Percentiles rank a stretch among this genome's conserved stretches.
These are phyloP conservation scores for Fusarium poae DNA, from an alignment of 2,329 filamentous ascomycete genomes.

Conservation along the genomic window DNA sequence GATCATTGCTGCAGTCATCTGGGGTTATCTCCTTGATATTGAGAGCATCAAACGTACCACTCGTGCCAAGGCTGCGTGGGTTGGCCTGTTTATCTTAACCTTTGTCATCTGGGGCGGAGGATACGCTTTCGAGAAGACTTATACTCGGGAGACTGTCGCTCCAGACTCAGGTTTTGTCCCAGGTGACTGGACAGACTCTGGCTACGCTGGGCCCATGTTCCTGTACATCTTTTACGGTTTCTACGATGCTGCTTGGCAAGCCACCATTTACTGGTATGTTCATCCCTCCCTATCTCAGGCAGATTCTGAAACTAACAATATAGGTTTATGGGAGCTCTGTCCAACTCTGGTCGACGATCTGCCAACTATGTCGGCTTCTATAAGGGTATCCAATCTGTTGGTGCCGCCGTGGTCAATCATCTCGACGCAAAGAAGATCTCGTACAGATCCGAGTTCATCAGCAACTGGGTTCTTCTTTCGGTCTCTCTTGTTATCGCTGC, in stretches of 20 bases:
- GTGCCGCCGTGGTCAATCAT: constrained; percentile 67
- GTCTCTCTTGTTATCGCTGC: constrained; percentile 81
- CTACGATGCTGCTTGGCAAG: constrained; percentile 92
- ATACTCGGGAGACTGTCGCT: constrained; percentile 40
- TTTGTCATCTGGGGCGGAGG: constrained; percentile 87
- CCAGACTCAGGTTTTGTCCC: constrained; percentile 19
- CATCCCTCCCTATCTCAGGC: constrained; percentile 47
- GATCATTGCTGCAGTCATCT: constrained; percentile 80
- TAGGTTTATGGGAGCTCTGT: constrained; percentile 91
- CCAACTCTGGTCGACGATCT: constrained; percentile 91
- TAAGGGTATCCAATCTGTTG: constrained; percentile 83
- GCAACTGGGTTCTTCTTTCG: constrained; percentile 79
- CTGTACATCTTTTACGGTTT: constrained; percentile 92
- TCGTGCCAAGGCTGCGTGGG: constrained; percentile 75
- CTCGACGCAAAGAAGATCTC: constrained; percentile 57
- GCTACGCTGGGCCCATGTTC: constrained; percentile 83
- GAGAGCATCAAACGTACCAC: constrained; percentile 70
- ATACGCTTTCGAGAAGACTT: constrained; percentile 75
- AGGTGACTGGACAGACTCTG: constrained; percentile 74
- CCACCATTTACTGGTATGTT: constrained; percentile 89
- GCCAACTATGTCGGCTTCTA: constrained; percentile 95
- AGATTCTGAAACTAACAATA: constrained; percentile 15
- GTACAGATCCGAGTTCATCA: constrained; percentile 79
- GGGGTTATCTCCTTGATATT: constrained; percentile 78
- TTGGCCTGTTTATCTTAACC: constrained; percentile 74